Base-by-base conservation (phyloP, 2,329 filamentous ascomycete species). In the Emergomyces orientalis region DNA sequence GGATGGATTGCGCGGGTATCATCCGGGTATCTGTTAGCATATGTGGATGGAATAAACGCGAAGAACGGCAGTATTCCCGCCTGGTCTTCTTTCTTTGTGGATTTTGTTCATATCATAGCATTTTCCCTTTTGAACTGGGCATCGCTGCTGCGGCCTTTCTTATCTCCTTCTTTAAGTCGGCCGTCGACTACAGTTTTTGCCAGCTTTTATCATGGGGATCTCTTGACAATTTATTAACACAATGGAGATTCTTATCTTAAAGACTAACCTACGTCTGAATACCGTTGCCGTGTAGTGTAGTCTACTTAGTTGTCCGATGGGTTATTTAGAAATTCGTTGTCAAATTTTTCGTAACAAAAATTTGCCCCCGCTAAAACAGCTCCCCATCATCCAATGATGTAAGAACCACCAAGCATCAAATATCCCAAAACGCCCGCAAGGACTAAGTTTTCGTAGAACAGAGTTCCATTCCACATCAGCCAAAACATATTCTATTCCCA, bases 41-140 rank as follows among this genome's bases (percentile, higher is more conserved):
- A 60, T 72, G 72, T 77, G 74, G 75, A 77, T 77, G 75, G 77
- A 78, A 79, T 77, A 78, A 77, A 80, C 79, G 79, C 77, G 79
- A 76, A 76, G 79, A 81, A 81, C 79, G 79, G 79, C 79, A 70
- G 71, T 75, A 69, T 72, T 69, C 22, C 25, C 47, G 79, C 79
- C 79, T 81, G 79, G 78, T 81, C 78, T 80, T 81, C 79, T 74
- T 71, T 70, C 73, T 73, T 17, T 64, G 45, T 49, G 41, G 56
- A 59, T 47, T 59, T 59, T 47, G 56, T 59, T 59, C 56, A 59
- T 47, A 47, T 55, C 27, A 55, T 34, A 59, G 56, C 56, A 59
- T 47, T 59, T 59, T 59, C 56, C 56, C 41, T 47, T 51, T 51
- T 6, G 22, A 25, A n/a, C 56, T 59, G 41, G 56, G 41, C 56